Conservation (phyloP, 2,329 filamentous ascomycete genomes). For the Cadophora malorum region DNA sequence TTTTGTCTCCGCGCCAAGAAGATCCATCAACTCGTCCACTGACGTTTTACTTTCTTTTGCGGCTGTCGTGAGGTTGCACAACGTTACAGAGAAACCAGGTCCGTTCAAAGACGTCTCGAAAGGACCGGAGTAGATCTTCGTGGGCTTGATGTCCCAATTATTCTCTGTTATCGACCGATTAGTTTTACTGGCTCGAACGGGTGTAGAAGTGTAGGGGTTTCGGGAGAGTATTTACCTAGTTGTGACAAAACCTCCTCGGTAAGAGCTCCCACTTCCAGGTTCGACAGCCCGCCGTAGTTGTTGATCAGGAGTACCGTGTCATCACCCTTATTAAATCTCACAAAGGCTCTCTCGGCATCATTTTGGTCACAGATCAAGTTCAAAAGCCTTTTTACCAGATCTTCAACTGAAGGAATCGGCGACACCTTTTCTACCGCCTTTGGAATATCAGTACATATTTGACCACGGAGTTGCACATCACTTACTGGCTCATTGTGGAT, state of each 20-base stretch:
- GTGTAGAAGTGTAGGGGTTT: not conserved
- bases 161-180: slow-evolving; percentile 40
- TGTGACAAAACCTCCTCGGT: slow-evolving; percentile 50
- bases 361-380: slow-evolving; percentile 52
- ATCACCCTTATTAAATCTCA: slow-evolving; percentile 53
- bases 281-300: slow-evolving; percentile 65
- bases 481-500: slow-evolving; percentile 69
- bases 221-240: slow-evolving; percentile 40
- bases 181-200: not conserved
- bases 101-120: slow-evolving; percentile 62
- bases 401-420: slow-evolving; percentile 57
- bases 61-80: slow-evolving; percentile 56
- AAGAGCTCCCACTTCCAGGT: slow-evolving; percentile 61
- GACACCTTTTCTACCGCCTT: slow-evolving; percentile 51
- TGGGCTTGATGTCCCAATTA: slow-evolving; percentile 56
- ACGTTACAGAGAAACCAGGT: slow-evolving; percentile 61
- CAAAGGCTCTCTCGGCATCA: slow-evolving; percentile 56
- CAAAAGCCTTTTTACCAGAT: slow-evolving; percentile 55
- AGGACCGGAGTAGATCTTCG: slow-evolving; percentile 53
- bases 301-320: slow-evolving; percentile 60
- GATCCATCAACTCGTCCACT: slow-evolving; percentile 50
- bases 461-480: slow-evolving; percentile 13
- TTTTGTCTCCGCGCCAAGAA: slow-evolving; percentile 57
- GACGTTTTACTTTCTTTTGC: slow-evolving; percentile 39
- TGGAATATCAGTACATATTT: slow-evolving; percentile 12